Evolutionary conservation across 345 rosid genomes (phyloP).

Genomic region (Passiflora organensis): DNA sequence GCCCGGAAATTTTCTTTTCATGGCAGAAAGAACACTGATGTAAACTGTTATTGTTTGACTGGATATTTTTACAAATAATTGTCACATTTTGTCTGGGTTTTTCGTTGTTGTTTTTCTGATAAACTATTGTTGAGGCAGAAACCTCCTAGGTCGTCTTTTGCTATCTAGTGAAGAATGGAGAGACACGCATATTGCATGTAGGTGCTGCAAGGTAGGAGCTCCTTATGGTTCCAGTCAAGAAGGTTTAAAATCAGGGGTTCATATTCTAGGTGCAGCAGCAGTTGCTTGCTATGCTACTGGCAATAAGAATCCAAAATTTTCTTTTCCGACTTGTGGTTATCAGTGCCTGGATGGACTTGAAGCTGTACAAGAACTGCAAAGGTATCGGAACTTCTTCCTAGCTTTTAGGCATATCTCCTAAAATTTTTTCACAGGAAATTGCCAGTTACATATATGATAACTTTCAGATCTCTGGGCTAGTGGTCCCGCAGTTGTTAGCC

Average conservation of each 20-base stretch:
- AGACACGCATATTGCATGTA: constrained; percentile 49
- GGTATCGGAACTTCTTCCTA: constrained; percentile 34
- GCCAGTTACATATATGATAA: neutral
- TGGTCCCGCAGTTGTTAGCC: no score
- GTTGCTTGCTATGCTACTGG: constrained; percentile 82
- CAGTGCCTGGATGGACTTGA: constrained; percentile 52
- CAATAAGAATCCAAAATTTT: constrained; percentile 57
- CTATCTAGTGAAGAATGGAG: constrained; percentile 55
- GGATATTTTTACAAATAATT: neutral
- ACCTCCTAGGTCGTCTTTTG: constrained; percentile 80
- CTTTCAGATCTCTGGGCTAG: neutral
- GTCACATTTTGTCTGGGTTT: neutral
- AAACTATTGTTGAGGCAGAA: constrained; percentile 45
- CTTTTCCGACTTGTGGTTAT: constrained; percentile 72
- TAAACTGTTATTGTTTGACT: neutral
- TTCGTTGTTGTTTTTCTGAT: constrained; percentile 14
- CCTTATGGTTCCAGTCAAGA: constrained; percentile 36
- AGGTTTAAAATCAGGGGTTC: constrained; percentile 56
- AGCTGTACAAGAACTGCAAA: constrained; percentile 60
- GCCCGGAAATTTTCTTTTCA: no score
- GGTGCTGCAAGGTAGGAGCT: constrained; percentile 49
- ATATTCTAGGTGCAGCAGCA: constrained; percentile 78
- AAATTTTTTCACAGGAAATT: no score
- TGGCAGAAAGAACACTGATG: no score
- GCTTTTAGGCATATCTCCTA: no score